Percentiles rank a stretch among this genome's conserved stretches.
These are phyloP conservation scores for Gossypium sturtianum DNA, from an alignment of 345 rosid genomes.

Conservation along the genomic window DNA sequence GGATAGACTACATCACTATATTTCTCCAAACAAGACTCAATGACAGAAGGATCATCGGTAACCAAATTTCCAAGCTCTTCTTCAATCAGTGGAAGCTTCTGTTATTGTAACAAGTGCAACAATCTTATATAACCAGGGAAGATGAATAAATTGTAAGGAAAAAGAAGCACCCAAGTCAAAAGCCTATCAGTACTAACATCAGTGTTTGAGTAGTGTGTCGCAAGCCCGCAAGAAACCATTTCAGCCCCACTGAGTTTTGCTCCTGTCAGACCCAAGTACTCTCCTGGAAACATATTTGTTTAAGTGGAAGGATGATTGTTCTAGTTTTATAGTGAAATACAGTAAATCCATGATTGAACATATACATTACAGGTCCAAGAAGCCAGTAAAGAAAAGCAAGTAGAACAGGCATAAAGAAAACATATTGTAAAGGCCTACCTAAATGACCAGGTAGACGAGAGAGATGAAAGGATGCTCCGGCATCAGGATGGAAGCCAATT, in stretches of 20 bases:
- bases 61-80: conserved; percentile 59
- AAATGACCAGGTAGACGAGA: conserved; percentile 80
- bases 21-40: conserved; percentile 61
- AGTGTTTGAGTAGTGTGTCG: conserved; percentile 64
- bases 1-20: conserved; percentile 56
- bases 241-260: conserved; percentile 80
- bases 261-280: conserved; percentile 80
- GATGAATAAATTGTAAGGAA: not conserved
- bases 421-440: conserved; percentile 39
- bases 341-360: not conserved
- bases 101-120: conserved; percentile 14
- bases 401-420: not conserved
- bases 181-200: conserved; percentile 35
- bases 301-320: not conserved
- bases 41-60: conserved; percentile 86
- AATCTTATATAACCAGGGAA: conserved; percentile 8
- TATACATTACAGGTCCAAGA: not conserved
- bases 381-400: not conserved
- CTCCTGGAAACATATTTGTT: conserved; percentile 55
- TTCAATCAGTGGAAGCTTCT: conserved; percentile 63
- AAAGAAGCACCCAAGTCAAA: not conserved
- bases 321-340: not conserved
- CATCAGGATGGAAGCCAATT: conserved; percentile 97
- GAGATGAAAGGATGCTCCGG: conserved; percentile 89
- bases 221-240: conserved; percentile 87